Percentiles rank a stretch among this genome's conserved stretches.
Conservation (phyloP, 73 alveolate genomes). For the Loxodes magnus region DNA sequence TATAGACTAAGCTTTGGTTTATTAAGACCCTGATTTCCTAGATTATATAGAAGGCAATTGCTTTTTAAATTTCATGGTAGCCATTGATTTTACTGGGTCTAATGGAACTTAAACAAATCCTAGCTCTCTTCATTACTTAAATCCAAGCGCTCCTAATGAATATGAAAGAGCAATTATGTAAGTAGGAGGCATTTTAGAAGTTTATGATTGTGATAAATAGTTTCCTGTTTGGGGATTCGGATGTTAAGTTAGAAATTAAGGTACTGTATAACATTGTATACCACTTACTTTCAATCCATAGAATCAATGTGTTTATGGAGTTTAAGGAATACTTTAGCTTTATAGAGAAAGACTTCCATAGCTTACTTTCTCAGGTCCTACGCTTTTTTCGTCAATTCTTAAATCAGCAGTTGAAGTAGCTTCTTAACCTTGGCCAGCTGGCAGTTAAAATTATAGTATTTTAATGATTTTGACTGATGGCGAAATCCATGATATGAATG, state of each 20-base stretch:
- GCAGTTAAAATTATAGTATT: constrained; percentile 17
- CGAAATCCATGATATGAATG: constrained; percentile 75
- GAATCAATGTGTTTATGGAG: constrained; percentile 61
- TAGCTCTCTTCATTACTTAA: constrained; percentile 49
- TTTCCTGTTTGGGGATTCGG: constrained; percentile 92
- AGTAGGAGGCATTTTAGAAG: constrained; percentile 69
- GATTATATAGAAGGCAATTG: constrained; percentile 75
- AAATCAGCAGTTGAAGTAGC: constrained; percentile 24
- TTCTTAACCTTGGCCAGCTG: constrained; percentile 19
- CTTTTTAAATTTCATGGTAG: constrained; percentile 56
- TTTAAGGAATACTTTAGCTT: constrained; percentile 46
- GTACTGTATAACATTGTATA: constrained; percentile 50
- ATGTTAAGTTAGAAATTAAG: constrained; percentile 33
- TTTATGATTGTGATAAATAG: constrained; percentile 78
- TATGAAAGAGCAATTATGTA: constrained; percentile 56
- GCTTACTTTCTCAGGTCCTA: constrained; percentile 71
- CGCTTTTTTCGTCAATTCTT: constrained; percentile 60
- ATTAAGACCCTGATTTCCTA: constrained; percentile 34
- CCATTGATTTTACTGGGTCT: constrained; percentile 82
- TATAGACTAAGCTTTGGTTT: neutral
- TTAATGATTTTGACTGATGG: constrained; percentile 51
- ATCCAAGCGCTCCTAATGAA: constrained; percentile 39
- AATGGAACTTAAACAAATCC: constrained; percentile 56
- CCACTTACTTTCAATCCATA: constrained; percentile 65
- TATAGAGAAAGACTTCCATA: constrained; percentile 48